phyloP scores from a whole-genome alignment of 2,329 filamentous ascomycete genomes.

The Trichoderma endophyticum region DNA sequence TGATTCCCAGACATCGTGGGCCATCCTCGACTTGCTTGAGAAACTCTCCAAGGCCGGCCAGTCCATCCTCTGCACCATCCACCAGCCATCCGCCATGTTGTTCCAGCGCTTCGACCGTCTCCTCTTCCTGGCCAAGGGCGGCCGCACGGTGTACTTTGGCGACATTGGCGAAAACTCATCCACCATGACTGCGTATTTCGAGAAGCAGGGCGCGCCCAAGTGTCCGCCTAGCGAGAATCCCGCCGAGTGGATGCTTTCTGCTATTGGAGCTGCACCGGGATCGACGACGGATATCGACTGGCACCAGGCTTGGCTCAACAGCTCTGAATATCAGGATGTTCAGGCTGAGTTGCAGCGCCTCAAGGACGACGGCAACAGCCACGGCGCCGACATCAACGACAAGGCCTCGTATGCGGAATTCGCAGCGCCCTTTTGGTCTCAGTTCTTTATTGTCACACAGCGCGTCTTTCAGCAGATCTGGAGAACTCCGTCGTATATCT shows the following conservation, averaged over 20 bases:
- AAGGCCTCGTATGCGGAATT: slow-evolving; percentile 52
- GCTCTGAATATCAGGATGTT: slow-evolving; percentile 30
- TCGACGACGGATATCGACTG: slow-evolving; percentile 42
- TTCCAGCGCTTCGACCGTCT: slow-evolving; percentile 54
- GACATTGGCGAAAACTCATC: slow-evolving; percentile 45
- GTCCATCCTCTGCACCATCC: slow-evolving; percentile 49
- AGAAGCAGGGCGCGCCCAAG: slow-evolving; percentile 35
- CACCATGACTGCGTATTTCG: slow-evolving; percentile 56
- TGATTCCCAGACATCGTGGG: slow-evolving; percentile 63
- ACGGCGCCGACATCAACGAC: background rate
- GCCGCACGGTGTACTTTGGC: slow-evolving; percentile 47
- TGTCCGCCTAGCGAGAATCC: slow-evolving; percentile 55
- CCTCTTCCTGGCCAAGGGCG: slow-evolving; percentile 51
- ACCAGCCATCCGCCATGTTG: slow-evolving; percentile 42
- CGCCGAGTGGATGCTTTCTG: slow-evolving; percentile 59
- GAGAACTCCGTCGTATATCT: slow-evolving; percentile 73
- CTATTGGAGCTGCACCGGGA: slow-evolving; percentile 45
- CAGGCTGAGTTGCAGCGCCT: slow-evolving; percentile 31
- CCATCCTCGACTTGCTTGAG: slow-evolving; percentile 67
- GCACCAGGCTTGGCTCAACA: slow-evolving; percentile 34
- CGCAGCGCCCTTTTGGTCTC: slow-evolving; percentile 61
- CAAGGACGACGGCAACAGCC: background rate
- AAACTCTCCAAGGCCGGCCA: slow-evolving; percentile 56
- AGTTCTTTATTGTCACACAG: slow-evolving; percentile 57
- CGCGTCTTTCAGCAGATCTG: slow-evolving; percentile 77